A percentile compares a stretch with the other conserved stretches of the same genome.
phyloP scores from a whole-genome alignment of 2,329 filamentous ascomycete genomes.

The Trichoderma lentiforme region DNA sequence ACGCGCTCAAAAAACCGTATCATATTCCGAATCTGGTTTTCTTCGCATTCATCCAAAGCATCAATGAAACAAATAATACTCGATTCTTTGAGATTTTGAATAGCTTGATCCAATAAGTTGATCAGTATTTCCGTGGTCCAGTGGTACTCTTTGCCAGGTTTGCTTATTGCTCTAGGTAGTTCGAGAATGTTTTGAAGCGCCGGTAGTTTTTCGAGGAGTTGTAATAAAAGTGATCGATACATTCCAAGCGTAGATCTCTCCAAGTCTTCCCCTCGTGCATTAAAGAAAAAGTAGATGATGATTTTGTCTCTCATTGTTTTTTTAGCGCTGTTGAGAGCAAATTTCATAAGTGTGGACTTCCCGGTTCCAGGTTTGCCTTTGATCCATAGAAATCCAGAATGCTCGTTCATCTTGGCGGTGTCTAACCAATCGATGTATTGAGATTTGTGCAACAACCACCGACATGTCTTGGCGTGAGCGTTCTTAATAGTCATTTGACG shows the following conservation, averaged over 20 bases:
- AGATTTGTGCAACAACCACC: slow-evolving; percentile 10
- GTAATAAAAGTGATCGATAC: slow-evolving; percentile 47
- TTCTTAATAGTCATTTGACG: slow-evolving; percentile 35
- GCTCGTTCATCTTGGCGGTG: background rate
- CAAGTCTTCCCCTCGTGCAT: slow-evolving; percentile 41
- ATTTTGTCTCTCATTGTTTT: background rate
- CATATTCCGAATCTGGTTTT: slow-evolving; percentile 40
- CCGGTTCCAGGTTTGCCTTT: slow-evolving; percentile 44
- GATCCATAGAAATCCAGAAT: slow-evolving; percentile 46
- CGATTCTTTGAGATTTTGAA: slow-evolving; percentile 20
- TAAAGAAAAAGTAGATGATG: slow-evolving; percentile 49
- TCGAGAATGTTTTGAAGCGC: no score
- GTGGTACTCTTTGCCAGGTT: no score
- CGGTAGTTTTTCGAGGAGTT: slow-evolving; percentile 33
- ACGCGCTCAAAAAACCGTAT: slow-evolving; percentile 40
- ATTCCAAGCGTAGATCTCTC: slow-evolving; percentile 47
- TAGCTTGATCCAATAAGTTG: slow-evolving; percentile 23
- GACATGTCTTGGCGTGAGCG: slow-evolving; percentile 31
- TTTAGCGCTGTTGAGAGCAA: slow-evolving; percentile 19
- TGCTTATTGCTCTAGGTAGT: no score
- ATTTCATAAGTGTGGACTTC: slow-evolving; percentile 49
- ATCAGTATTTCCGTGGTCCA: slow-evolving; percentile 16
- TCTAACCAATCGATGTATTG: slow-evolving; percentile 20
- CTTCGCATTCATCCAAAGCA: slow-evolving; percentile 47
- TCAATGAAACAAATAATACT: slow-evolving; percentile 34